Conservation (phyloP, 2,329 filamentous ascomycete species). For the Colletotrichum musicola region DNA sequence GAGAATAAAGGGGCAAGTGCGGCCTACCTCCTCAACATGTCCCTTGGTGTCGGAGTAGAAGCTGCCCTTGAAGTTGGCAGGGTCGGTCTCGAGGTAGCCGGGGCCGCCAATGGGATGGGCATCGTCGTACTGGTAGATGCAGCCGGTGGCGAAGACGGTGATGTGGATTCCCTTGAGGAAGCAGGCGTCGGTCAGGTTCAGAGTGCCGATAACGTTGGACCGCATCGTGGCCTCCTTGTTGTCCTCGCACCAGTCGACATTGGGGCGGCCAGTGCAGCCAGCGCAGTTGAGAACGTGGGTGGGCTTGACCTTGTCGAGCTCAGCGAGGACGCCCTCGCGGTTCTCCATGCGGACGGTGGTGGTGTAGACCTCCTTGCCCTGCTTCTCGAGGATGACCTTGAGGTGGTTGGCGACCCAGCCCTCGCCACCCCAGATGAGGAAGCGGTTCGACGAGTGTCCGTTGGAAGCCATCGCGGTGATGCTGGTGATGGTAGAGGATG, state of each 20-base stretch:
- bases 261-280: constrained; percentile 75
- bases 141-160: constrained; percentile 76
- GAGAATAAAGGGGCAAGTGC: neutral
- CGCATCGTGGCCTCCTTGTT: constrained; percentile 76
- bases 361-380: constrained; percentile 71
- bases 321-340: constrained; percentile 66
- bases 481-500: constrained; percentile 5
- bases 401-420: constrained; percentile 75
- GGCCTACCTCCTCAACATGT: constrained; percentile 71
- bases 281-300: constrained; percentile 77
- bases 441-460: constrained; percentile 54
- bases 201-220: constrained; percentile 74
- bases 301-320: constrained; percentile 70
- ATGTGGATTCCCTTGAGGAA: constrained; percentile 69
- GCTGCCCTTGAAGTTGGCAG: constrained; percentile 74
- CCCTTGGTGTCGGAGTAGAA: constrained; percentile 78
- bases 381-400: constrained; percentile 66
- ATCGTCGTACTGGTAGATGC: constrained; percentile 75
- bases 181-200: constrained; percentile 74
- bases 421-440: constrained; percentile 74
- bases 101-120: constrained; percentile 70
- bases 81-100: constrained; percentile 72
- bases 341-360: constrained; percentile 77
- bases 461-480: constrained; percentile 46
- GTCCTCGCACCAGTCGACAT: constrained; percentile 80